Evolutionary conservation across 208 protist species (phyloP).

Genomic region (Trypanosoma mega): DNA sequence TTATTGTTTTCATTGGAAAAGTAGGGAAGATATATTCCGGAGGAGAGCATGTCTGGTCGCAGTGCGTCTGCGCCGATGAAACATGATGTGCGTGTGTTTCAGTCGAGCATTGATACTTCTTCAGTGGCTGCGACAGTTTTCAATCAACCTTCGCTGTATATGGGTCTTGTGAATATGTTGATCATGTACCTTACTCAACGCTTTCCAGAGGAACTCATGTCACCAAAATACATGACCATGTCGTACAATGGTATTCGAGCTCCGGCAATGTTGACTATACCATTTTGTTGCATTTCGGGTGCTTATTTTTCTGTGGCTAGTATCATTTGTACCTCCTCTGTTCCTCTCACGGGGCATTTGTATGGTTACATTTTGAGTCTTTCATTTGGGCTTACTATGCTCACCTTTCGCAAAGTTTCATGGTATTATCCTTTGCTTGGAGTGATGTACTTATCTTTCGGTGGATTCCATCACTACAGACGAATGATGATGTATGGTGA

Average conservation of each 20-base stretch:
- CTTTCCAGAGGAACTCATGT: constrained; percentile 82
- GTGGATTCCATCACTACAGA: constrained; percentile 84
- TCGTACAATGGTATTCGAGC: constrained; percentile 78
- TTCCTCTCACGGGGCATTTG: constrained; percentile 64
- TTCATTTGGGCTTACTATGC: constrained; percentile 57
- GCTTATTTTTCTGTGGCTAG: constrained; percentile 77
- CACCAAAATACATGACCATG: constrained; percentile 68
- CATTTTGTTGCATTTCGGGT: constrained; percentile 73
- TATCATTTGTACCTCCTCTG: constrained; percentile 51
- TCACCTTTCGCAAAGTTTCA: constrained; percentile 67
- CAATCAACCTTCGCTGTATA: constrained; percentile 79
- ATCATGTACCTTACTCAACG: constrained; percentile 79
- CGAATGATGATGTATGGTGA: constrained; percentile 86
- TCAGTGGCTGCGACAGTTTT: constrained; percentile 73
- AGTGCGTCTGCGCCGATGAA: constrained; percentile 8
- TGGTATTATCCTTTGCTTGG: constrained; percentile 88
- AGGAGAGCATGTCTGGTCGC: constrained; percentile 12
- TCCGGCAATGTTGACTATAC: constrained; percentile 65
- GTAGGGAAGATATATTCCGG: background rate
- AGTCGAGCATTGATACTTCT: constrained; percentile 68
- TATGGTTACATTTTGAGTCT: constrained; percentile 70
- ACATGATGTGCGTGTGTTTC: constrained; percentile 80
- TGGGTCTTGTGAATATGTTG: constrained; percentile 67
- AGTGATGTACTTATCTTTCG: constrained; percentile 75
- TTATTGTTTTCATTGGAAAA: background rate